phyloP scores from a whole-genome alignment of 495 filamentous ascomycete species.

The Hyaloscypha finlandica region DNA sequence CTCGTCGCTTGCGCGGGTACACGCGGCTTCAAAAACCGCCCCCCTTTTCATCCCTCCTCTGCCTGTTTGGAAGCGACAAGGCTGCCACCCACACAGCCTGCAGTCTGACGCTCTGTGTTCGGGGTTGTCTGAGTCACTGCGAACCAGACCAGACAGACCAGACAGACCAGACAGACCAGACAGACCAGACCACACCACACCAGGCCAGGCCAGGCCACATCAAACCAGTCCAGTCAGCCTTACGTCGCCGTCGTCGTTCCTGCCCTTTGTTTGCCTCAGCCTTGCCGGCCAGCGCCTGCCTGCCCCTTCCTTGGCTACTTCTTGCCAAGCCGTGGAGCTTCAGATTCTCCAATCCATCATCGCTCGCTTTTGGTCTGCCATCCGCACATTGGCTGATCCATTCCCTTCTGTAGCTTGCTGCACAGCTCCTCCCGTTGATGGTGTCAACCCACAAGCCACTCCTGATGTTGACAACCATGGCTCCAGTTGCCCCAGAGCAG shows the following conservation, averaged over 20 bases:
- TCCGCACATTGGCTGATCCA: neutral
- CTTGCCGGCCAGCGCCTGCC: neutral
- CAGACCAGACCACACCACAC: no score
- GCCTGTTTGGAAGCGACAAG: neutral
- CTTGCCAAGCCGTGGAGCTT: neutral
- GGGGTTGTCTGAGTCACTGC: neutral
- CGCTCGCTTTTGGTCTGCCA: neutral
- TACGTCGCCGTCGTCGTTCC: neutral
- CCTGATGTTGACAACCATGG: conserved; percentile 2
- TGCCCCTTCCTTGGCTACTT: neutral
- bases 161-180: no score
- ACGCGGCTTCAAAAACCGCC: neutral
- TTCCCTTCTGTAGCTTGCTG: neutral
- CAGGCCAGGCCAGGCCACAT: no score
- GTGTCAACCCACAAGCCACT: neutral
- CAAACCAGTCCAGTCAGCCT: neutral
- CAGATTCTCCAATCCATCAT: neutral
- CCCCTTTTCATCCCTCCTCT: neutral
- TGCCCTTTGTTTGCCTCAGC: conserved; percentile 2
- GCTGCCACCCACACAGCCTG: neutral
- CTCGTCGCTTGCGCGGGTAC: neutral
- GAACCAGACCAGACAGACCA: neutral
- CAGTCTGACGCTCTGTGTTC: neutral
- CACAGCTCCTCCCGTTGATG: neutral
- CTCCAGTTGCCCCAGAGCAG: conserved; percentile 6